Base-by-base conservation (phyloP, 768 basidiomycete species). In the Stropharia rugosoannulata region DNA sequence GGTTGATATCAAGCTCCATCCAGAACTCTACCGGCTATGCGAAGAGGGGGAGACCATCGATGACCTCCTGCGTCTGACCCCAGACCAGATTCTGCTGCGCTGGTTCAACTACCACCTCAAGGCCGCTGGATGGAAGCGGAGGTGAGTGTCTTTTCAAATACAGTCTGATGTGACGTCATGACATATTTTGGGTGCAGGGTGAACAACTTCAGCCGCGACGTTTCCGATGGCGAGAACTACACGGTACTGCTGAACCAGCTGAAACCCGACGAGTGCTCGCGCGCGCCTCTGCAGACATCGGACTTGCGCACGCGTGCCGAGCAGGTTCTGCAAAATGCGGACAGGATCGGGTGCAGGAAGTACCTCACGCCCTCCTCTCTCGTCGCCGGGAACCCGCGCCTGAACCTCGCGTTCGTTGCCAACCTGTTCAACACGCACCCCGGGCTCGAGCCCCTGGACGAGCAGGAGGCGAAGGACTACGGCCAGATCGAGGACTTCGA, bases 41-140 rank as follows among this genome's bases (percentile, higher is more conserved):
- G 95, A 98, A 62, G 97, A 98, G 54, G 97, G 85, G 22, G 97
- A 99, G 80, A 98, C 95, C 0, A 83, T 99, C 60, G 96, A 99
- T 29, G 95, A 98, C 72, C 83, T 99, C 54, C 78, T 99, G 58
- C 80, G 90, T 53, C 72, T 99, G 64, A 97, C 96, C 3, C 95
- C 95, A 3, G 97, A 99, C 70, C 97, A 98, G 73, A 96, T 99
- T 61, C 75, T 99, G 18, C 72, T 99, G n/a, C 79, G 97, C 42
- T 99, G 97, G 97, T 98, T 99, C 77, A 98, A 99, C 71, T 99
- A 89, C 70, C 97, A 99, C 72, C 78, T 99, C 60, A 98, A 97
- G 69, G 90, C 92, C 8, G 97, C 96, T 22, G 90, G 89, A 1
- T 96, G 93, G 90, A 81, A 89, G 52, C 78, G 92, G 68, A 83